These are phyloP conservation scores for Neoboletus subvelutipes DNA, from an alignment of 768 basidiomycete species.

Conservation along the genomic window DNA sequence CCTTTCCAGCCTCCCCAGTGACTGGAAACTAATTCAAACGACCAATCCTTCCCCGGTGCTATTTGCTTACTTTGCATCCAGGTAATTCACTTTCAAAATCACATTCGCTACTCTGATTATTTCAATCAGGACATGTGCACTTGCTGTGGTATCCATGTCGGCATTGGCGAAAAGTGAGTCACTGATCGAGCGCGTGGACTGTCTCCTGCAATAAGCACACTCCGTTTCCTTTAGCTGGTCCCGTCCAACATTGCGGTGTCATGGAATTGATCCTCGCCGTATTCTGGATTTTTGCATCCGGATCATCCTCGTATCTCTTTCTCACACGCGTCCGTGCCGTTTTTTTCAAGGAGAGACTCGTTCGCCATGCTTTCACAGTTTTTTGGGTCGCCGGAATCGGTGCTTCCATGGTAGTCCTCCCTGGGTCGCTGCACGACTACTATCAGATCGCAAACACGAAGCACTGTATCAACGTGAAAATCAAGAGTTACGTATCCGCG, in stretches of 20 bases:
- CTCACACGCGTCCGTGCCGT: conserved; percentile 40
- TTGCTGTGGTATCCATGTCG: conserved; percentile 19
- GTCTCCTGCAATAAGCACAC: background rate
- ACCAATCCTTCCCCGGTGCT: conserved; percentile 15
- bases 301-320: conserved; percentile 37
- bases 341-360: conserved; percentile 21
- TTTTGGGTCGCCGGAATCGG: conserved; percentile 35
- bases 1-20: conserved; percentile 22
- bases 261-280: conserved; percentile 15
- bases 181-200: background rate
- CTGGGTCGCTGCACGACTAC: conserved; percentile 23
- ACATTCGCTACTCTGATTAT: conserved; percentile 2
- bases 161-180: conserved; percentile 21
- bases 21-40: conserved; percentile 20
- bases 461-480: conserved; percentile 29
- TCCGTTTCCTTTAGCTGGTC: conserved; percentile 17
- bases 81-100: conserved; percentile 8
- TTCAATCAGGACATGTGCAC: conserved; percentile 15
- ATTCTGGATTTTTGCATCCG: conserved; percentile 22
- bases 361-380: conserved; percentile 26
- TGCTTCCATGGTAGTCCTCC: conserved; percentile 27
- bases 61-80: conserved; percentile 25
- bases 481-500: conserved; percentile 24
- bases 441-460: conserved; percentile 33
- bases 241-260: conserved; percentile 20